A percentile compares a stretch with the other conserved stretches of the same genome.
Conservation (phyloP, 805 yeast genomes). For the Debaryomyces hansenii region DNA sequence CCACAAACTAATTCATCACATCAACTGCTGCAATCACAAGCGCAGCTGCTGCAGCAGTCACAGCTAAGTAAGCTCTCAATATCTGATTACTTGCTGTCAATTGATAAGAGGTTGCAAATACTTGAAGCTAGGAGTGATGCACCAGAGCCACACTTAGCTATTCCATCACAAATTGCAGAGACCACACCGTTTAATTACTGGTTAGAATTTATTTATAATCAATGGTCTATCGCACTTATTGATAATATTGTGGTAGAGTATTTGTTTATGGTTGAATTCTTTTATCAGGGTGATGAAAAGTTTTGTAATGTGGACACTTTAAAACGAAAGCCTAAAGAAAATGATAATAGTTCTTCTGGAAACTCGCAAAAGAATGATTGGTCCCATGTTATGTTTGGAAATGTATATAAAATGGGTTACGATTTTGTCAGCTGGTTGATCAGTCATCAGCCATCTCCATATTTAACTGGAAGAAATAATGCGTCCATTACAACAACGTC, state of each 20-base stretch:
- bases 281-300: conserved; percentile 47
- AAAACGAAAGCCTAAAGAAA: conserved; percentile 1
- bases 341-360: conserved; percentile 6
- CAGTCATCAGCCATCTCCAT: conserved; percentile 36
- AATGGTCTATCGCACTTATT: conserved; percentile 67
- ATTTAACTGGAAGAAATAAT: conserved; percentile 15
- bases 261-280: conserved; percentile 70
- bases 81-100: conserved; percentile 52
- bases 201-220: conserved; percentile 72
- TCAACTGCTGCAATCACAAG: conserved; percentile 7
- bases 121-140: conserved; percentile 35
- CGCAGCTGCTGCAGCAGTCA: conserved; percentile 2
- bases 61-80: conserved; percentile 20
- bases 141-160: conserved; percentile 56
- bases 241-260: conserved; percentile 82
- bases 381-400: conserved; percentile 37
- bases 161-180: conserved; percentile 85
- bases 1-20: background rate
- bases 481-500: conserved; percentile 34
- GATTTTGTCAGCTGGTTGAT: conserved; percentile 48
- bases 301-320: conserved; percentile 22
- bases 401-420: conserved; percentile 41
- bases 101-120: conserved; percentile 62
- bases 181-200: conserved; percentile 62
- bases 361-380: conserved; percentile 22